Conservation (phyloP, 2,329 filamentous ascomycete genomes). For the Diaporthe ampelina region DNA sequence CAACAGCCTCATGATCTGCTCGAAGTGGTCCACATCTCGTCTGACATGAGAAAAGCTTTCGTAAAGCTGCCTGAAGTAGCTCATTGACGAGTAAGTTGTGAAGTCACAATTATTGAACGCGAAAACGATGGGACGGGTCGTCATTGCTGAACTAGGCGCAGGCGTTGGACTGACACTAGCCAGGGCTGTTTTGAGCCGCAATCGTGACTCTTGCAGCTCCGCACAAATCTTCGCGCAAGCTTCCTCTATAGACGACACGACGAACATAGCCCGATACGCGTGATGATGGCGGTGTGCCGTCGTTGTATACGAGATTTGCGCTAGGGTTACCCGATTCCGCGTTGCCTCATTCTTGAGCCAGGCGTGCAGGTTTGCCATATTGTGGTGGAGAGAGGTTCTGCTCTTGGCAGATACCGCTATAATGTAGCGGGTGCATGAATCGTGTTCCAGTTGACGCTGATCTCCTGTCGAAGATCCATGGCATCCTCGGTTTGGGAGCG, state of each 20-base stretch:
- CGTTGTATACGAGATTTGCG: conserved; percentile 74
- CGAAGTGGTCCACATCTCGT: conserved; percentile 63
- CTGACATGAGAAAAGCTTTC: background rate
- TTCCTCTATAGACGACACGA: conserved; percentile 56
- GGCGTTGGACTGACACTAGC: too few relatives aligned
- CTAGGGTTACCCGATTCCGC: conserved; percentile 55
- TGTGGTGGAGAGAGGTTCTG: conserved; percentile 68
- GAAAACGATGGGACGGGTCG: background rate
- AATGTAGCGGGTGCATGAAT: conserved; percentile 68
- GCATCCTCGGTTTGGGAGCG: conserved; percentile 46
- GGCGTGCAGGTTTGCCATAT: conserved; percentile 66
- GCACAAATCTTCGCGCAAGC: conserved; percentile 49
- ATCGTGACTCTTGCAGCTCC: conserved; percentile 56
- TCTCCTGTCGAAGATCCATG: background rate
- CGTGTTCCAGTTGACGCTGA: conserved; percentile 47
- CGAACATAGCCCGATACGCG: conserved; percentile 65
- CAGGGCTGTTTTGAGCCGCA: conserved; percentile 43
- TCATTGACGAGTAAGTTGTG: background rate
- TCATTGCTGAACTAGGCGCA: too few relatives aligned
- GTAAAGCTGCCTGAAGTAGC: background rate
- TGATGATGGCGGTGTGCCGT: conserved; percentile 77
- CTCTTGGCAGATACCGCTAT: conserved; percentile 70
- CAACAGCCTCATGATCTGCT: conserved; percentile 63
- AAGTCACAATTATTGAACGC: background rate
- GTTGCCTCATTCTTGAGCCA: conserved; percentile 67